Conservation (phyloP, 345 rosid species). For the Eucalyptus regnans region DNA sequence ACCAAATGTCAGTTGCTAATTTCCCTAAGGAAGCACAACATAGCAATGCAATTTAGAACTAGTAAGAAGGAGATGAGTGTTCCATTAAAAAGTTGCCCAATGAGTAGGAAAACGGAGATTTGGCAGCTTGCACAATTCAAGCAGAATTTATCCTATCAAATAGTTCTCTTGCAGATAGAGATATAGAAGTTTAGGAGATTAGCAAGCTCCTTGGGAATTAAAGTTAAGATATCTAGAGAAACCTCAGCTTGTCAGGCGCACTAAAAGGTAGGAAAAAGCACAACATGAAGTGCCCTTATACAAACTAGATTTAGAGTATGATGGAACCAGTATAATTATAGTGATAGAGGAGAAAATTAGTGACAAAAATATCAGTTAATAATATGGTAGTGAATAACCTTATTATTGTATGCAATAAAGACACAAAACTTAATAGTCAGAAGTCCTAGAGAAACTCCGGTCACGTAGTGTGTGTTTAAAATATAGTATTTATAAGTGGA, state of each 20-base stretch:
- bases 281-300: background rate
- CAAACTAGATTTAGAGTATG: background rate
- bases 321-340: background rate
- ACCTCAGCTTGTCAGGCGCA: background rate
- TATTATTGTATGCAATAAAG: background rate
- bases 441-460: background rate
- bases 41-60: background rate
- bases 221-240: slow-evolving; percentile 63
- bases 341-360: background rate
- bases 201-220: slow-evolving; percentile 82
- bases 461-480: background rate
- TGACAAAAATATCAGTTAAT: too few species aligned
- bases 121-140: slow-evolving; percentile 63
- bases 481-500: background rate
- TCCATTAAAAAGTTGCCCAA: background rate
- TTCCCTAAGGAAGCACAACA: slow-evolving; percentile 28
- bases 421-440: too few species aligned
- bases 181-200: slow-evolving; percentile 80
- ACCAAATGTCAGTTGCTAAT: slow-evolving; percentile 85
- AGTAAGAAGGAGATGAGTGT: background rate
- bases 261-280: background rate
- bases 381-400: background rate
- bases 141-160: slow-evolving; percentile 62
- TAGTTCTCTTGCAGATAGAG: slow-evolving; percentile 89
- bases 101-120: slow-evolving; percentile 4